Evolutionary conservation across 495 filamentous ascomycete genomes (phyloP).

Genomic region (Parachaetomium inaequale): DNA sequence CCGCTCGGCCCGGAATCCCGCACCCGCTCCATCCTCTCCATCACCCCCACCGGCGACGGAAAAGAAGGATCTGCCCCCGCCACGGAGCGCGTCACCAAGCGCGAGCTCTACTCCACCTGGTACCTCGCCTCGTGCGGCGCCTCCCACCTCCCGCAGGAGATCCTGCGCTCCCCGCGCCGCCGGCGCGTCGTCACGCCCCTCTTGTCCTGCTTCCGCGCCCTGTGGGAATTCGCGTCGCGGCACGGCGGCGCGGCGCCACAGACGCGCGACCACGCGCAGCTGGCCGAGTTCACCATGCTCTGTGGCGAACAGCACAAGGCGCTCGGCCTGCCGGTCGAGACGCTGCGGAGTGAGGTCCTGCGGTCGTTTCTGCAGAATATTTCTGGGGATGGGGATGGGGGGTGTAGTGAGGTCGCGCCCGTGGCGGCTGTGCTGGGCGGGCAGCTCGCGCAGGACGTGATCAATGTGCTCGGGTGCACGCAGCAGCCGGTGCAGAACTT

Average conservation of each 20-base stretch:
- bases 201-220: conserved; percentile 72
- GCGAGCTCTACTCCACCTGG: conserved; percentile 81
- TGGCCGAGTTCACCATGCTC: conserved; percentile 69
- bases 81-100: conserved; percentile 81
- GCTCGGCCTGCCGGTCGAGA: conserved; percentile 71
- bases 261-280: conserved; percentile 50
- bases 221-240: conserved; percentile 71
- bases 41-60: conserved; percentile 49
- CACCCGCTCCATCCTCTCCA: conserved; percentile 70
- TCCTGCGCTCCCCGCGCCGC: conserved; percentile 59
- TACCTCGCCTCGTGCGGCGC: conserved; percentile 69
- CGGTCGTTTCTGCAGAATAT: conserved; percentile 78
- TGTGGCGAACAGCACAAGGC: conserved; percentile 71
- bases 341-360: conserved; percentile 74
- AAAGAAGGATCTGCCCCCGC: conserved; percentile 46
- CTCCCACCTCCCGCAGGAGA: conserved; percentile 68
- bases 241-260: conserved; percentile 54
- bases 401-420: conserved; percentile 69
- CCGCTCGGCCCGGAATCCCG: conserved; percentile 61
- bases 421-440: conserved; percentile 89
- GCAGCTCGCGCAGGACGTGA: conserved; percentile 89
- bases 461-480: conserved; percentile 84
- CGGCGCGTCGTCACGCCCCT: conserved; percentile 74
- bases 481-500: conserved; percentile 97
- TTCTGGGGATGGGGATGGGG: background rate